A percentile compares a stretch with the other conserved stretches of the same genome.
These are phyloP conservation scores for Aspergillus spinulosporus DNA, from an alignment of 2,329 filamentous ascomycete genomes.

Conservation along the genomic window DNA sequence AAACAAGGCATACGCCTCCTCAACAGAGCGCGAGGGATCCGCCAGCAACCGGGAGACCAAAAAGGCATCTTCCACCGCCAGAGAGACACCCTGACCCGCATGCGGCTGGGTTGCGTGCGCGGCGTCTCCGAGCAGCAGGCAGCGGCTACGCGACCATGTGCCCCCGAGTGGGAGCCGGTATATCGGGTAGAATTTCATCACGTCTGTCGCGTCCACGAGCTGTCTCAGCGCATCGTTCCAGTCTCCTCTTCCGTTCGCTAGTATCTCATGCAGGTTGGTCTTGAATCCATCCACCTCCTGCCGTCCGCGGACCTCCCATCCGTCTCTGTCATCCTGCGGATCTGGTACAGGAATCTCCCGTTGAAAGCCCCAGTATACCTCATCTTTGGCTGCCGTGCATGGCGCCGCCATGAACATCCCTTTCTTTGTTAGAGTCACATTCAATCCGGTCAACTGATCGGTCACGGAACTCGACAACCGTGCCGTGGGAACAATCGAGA, in stretches of 20 bases:
- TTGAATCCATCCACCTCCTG: slow-evolving; percentile 30
- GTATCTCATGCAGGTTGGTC: slow-evolving; percentile 47
- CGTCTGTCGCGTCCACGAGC: slow-evolving; percentile 18
- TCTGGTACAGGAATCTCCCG: slow-evolving; percentile 23
- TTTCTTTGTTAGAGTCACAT: slow-evolving; percentile 24
- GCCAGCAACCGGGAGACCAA: slow-evolving; percentile 30
- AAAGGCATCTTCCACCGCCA: slow-evolving; percentile 54
- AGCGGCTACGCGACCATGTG: slow-evolving; percentile 35
- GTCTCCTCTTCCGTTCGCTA: slow-evolving; percentile 58
- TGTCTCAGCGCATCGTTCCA: slow-evolving; percentile 36
- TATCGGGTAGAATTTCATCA: slow-evolving; percentile 37
- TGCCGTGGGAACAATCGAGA: slow-evolving; percentile 19
- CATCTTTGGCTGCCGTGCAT: slow-evolving; percentile 24
- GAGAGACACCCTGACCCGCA: slow-evolving; percentile 54
- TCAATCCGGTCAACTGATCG: background rate
- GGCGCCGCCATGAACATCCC: slow-evolving; percentile 28
- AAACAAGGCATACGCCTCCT: slow-evolving; percentile 17
- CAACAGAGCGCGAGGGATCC: slow-evolving; percentile 11
- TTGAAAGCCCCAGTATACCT: slow-evolving; percentile 34
- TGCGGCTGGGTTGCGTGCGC: slow-evolving; percentile 38
- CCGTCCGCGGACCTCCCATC: slow-evolving; percentile 31
- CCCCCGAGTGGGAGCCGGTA: slow-evolving; percentile 36
- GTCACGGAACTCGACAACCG: background rate
- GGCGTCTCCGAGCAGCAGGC: slow-evolving; percentile 38
- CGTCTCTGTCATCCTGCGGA: slow-evolving; percentile 24